These are phyloP conservation scores for Turnera subulata DNA, from an alignment of 345 rosid genomes.

Conservation along the genomic window DNA sequence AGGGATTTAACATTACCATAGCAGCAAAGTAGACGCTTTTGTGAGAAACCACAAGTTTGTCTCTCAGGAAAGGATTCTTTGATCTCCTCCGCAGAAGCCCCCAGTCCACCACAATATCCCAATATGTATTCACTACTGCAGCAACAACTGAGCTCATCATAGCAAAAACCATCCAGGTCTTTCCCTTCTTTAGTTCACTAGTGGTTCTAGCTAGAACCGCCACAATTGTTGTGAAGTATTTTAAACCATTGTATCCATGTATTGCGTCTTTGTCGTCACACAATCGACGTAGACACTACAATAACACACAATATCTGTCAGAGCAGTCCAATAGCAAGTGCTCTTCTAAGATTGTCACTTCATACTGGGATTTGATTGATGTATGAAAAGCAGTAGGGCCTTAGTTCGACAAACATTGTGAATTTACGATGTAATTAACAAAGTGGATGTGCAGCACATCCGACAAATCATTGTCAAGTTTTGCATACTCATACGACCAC, in stretches of 20 bases:
- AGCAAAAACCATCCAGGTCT: slow-evolving; percentile 54
- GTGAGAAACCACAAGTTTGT: slow-evolving; percentile 55
- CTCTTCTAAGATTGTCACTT: too few species aligned
- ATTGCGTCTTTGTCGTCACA: slow-evolving; percentile 51
- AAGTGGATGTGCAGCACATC: background rate
- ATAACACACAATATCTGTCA: too few species aligned
- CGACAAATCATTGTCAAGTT: too few species aligned
- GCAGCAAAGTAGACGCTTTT: slow-evolving; percentile 62
- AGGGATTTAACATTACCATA: slow-evolving; percentile 35
- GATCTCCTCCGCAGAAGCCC: slow-evolving; percentile 68
- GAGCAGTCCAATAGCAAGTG: too few species aligned
- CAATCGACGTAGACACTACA: slow-evolving; percentile 56
- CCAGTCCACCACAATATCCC: slow-evolving; percentile 75
- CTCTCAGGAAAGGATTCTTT: slow-evolving; percentile 52
- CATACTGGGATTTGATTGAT: too few species aligned
- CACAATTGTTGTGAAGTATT: slow-evolving; percentile 56
- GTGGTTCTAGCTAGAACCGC: slow-evolving; percentile 60
- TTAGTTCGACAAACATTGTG: too few species aligned
- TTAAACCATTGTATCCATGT: slow-evolving; percentile 55
- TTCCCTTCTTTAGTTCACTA: slow-evolving; percentile 52
- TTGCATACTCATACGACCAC: too few species aligned
- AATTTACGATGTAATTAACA: background rate
- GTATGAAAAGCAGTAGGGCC: too few species aligned
- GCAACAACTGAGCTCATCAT: too few species aligned
- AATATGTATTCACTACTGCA: slow-evolving; percentile 41